Base-by-base conservation (phyloP, 306 rosid genomes). In the Vachellia pachyceras region DNA sequence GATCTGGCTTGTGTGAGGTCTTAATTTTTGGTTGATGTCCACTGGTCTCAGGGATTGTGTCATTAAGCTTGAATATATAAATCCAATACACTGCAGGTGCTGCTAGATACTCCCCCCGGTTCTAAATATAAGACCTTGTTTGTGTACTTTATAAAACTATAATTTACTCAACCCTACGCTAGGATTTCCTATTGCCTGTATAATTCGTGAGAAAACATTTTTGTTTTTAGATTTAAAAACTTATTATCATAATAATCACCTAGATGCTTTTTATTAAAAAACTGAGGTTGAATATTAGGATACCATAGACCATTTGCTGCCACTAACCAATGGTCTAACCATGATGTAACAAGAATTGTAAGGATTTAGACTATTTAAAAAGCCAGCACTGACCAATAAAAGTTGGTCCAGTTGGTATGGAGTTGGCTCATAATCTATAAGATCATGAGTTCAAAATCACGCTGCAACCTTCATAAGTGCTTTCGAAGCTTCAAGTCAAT, bases 241-340 rank as follows among this genome's bases (percentile, higher is more conserved):
- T 14, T 41, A 22, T 52, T 36, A 54, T 58, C 35, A 37, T 68
- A 22, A 54, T 41, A 69, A 47, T 57, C 72, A 20, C 50, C 33
- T 69, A 5, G 46, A 71, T 57, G 17, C 46, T 44, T 45, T 58
- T 22, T 5, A 25, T 29, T 17, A 25, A 65, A 58, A 20, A 60
- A 54, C 25, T 23, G 40, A 37, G 46, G 47, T 41, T 25, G 3
- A 36, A 79, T 5, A 54, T 3, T 45, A 64, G 33, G 6, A 17
- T 61, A 17, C 49, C 80, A 57, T 79, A 15, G 37, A 54, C 39
- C 11, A 44, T 71, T 33, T 68, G 42, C 2, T 47, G 52, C 52
- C 52, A 47, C 52, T 47, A 13, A 47, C 18, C 18, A 47, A 5
- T 6, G 57, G 22, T 17, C 22, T 17, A 18, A 17, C 22, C n/a